Evolutionary conservation across 352 stramenopile species (phyloP), one percentile per base, ranked within the genome.

Genomic region (Thalassiosira delicatula): DNA sequence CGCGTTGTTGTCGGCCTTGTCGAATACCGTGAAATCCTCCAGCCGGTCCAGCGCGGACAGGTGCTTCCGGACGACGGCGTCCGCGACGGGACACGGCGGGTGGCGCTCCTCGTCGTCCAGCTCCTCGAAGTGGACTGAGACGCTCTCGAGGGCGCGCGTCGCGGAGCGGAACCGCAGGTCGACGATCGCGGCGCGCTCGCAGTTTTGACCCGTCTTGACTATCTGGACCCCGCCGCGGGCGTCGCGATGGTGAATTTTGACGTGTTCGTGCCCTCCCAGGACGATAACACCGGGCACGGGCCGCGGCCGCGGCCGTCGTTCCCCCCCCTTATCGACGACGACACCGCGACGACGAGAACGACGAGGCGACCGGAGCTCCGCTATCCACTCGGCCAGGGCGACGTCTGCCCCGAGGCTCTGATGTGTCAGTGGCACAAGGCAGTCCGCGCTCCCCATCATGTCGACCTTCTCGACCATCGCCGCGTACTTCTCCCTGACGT

Each of bases 201-300:
- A 76, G 76, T 91, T 70, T 57, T 67, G 23, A 23, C 85, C 85
- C 5, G 82, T 76, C 46, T 91, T 91, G 54, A 91, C 59, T 35
- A 89, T 84, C 25, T 74, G 67, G 21, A 88, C 27, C 12, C 23
- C 42, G 61, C 30, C 35, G 27, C 29, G 37, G 42, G 62, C 17
- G 27, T 81, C 56, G 25, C 9, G 27, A 59, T 80, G 44, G 21
- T 86, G 56, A 25, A 85, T 76, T 65, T 66, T 67, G 5, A 71
- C 14, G 42, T 90, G 84, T 27, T 91, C 85, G 66, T 91, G 85
- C 21, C 85, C 85, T 32, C 85, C 85, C 30, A 91, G 42, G n/a
- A n/a, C n/a, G n/a, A n/a, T n/a, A n/a, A n/a, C n/a, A n/a, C n/a
- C n/a, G n/a, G n/a, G n/a, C n/a, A n/a, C n/a, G n/a, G n/a, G n/a